Evolutionary conservation across 805 yeast species (phyloP), one percentile per base, ranked within the genome.

Genomic region (Kluyveromyces siamensis): DNA sequence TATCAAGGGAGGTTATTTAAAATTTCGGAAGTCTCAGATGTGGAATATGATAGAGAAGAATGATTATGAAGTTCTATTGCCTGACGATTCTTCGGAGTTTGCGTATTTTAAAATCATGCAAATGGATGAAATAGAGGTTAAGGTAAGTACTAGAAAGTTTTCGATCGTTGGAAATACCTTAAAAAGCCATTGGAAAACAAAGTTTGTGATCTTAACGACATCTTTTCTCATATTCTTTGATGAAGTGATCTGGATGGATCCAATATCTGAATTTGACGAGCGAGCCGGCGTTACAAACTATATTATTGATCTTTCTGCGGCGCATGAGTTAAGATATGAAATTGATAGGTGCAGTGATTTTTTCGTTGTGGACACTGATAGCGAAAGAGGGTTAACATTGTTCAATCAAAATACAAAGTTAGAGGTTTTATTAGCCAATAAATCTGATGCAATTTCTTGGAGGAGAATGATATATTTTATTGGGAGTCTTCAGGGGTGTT

Each of bases 141-240:
- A 66, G n/a, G 50, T 57, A 1, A 48, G 53, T 8, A 59, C 56
- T 27, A 54, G 52, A 35, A 63, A 61, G 52, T 66, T 68, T 46
- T 66, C 69, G 33, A 48, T 68, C 5, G 62, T 62, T 11, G 66
- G 66, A 1, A 48, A 55, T 21, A 50, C 54, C 3, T 60, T 50
- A 36, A 58, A 54, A 44, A 60, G 57, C 11, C 51, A 55, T 14
- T 75, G 80, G 81, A 74, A 65, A 49, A 69, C 65, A 36, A 72
- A 71, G 48, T 72, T 64, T 54, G 77, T 73, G 21, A 59, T 77
- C n/a, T 57, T 78, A 43, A 78, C 83, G 0, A 63, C 76, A 0
- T 68, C 74, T 50, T 82, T 82, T 1, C 53, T 77, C 18, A 62
- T 76, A 13, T 61, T 77, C 30, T 77, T 71, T 58, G 75, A 72